Conservation (phyloP, 2,329 filamentous ascomycete genomes). For the Neonectria punicea region DNA sequence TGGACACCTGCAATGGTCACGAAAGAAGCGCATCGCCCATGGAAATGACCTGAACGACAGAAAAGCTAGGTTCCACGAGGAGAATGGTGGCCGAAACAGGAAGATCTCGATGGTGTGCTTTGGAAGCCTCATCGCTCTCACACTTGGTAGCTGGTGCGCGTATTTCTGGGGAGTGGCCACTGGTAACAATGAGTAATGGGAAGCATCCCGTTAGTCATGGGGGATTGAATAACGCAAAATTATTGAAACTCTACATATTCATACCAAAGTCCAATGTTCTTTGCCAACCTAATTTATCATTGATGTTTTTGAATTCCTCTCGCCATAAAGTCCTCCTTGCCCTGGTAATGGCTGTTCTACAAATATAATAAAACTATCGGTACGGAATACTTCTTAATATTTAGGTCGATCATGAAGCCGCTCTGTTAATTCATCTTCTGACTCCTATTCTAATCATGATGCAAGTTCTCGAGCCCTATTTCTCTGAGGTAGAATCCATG, state of each 20-base stretch:
- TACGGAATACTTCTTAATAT: no score
- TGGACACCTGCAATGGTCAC: slow-evolving; percentile 64
- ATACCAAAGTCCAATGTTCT: no score
- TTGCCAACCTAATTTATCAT: no score
- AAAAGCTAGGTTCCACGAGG: slow-evolving; percentile 52
- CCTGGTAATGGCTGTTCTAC: no score
- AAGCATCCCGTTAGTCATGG: rapidly evolving
- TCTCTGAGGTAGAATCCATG: no score
- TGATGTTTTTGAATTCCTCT: no score
- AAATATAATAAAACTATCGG: no score
- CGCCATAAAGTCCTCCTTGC: no score
- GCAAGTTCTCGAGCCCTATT: no score
- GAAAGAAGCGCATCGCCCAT: slow-evolving; percentile 59
- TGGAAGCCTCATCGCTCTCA: slow-evolving; percentile 52
- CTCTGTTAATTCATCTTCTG: no score
- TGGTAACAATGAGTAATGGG: slow-evolving; percentile 53
- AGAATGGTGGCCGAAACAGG: slow-evolving; percentile 50
- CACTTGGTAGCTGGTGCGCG: slow-evolving; percentile 62
- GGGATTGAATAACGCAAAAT: background rate
- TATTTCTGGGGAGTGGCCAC: slow-evolving; percentile 71
- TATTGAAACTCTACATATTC: background rate
- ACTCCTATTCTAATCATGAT: no score
- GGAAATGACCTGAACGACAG: slow-evolving; percentile 55
- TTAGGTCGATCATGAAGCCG: no score
- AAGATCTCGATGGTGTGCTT: slow-evolving; percentile 56